Conservation (phyloP, 129 eudicot species). For the Centaurea solstitialis region DNA sequence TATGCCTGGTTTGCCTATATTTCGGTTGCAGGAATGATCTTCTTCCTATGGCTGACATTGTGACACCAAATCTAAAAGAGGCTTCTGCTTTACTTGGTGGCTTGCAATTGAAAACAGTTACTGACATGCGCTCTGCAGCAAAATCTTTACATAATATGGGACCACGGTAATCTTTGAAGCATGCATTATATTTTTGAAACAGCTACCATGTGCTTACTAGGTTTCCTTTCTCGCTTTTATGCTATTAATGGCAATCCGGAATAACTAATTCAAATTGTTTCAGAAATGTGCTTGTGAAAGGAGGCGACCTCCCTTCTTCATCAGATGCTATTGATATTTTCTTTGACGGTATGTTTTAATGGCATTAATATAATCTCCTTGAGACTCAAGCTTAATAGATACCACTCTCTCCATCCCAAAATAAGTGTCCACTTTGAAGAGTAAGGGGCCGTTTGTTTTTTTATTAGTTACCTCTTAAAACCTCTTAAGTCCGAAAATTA, state of each 20-base stretch:
- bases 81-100: slow-evolving; percentile 90
- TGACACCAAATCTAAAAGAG: slow-evolving; percentile 91
- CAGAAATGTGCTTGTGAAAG: slow-evolving; percentile 93
- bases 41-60: slow-evolving; percentile 88
- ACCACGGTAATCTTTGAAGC: slow-evolving; percentile 55
- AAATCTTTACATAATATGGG: slow-evolving; percentile 81
- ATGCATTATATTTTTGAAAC: background rate
- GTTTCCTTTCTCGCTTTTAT: background rate
- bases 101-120: slow-evolving; percentile 57
- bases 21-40: slow-evolving; percentile 65
- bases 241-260: slow-evolving; percentile 3
- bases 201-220: background rate
- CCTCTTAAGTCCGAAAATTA: too few relatives aligned
- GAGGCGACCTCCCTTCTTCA: slow-evolving; percentile 85
- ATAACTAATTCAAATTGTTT: slow-evolving; percentile 10
- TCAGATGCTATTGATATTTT: slow-evolving; percentile 87
- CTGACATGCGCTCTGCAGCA: slow-evolving; percentile 90
- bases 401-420: background rate
- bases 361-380: background rate
- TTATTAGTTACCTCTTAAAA: too few relatives aligned
- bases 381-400: background rate
- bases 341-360: slow-evolving; percentile 60
- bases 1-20: background rate
- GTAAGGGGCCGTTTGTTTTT: too few relatives aligned
- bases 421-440: too few relatives aligned